phyloP scores from a whole-genome alignment of 2,329 filamentous ascomycete genomes.

The Talaromyces sp. region DNA sequence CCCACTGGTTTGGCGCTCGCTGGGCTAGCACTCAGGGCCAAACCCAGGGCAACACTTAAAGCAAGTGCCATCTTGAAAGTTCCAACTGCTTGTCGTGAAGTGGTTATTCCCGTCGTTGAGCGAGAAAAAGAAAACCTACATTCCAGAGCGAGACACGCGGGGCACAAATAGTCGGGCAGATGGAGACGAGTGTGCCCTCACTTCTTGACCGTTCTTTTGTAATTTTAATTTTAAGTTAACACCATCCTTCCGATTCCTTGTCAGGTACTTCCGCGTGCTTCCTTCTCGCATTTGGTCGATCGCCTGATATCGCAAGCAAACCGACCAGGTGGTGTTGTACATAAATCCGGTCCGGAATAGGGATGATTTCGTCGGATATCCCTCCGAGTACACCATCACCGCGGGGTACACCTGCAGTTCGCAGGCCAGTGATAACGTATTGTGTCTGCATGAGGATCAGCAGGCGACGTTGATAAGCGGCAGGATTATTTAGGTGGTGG shows the following conservation, averaged over 20 bases:
- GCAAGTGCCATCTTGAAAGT: conserved; percentile 7
- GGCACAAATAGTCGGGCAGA: not conserved
- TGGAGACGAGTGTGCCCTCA: not conserved
- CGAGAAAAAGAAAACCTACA: not conserved
- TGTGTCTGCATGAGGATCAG: conserved; percentile 8
- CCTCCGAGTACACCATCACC: not conserved
- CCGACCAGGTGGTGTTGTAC: not conserved
- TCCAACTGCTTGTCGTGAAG: not conserved
- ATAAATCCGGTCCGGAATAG: not conserved
- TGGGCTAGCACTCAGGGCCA: conserved; percentile 14
- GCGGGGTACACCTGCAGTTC: not conserved
- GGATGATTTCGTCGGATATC: not conserved
- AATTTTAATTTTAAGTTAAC: not conserved
- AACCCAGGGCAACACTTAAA: conserved; percentile 2
- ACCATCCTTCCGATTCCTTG: not conserved
- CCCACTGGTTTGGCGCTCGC: conserved; percentile 7
- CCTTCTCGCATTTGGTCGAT: not conserved
- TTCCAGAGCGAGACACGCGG: not conserved
- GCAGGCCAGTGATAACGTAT: conserved; percentile 3
- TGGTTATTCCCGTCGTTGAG: not conserved
- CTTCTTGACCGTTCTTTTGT: too few species aligned
- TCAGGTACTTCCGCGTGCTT: not conserved
- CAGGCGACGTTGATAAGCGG: not conserved
- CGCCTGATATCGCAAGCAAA: not conserved
- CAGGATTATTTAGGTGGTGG: not conserved